Conservation (phyloP, 176 grass and related monocot genomes). For the Dendrocalamus sinicus region DNA sequence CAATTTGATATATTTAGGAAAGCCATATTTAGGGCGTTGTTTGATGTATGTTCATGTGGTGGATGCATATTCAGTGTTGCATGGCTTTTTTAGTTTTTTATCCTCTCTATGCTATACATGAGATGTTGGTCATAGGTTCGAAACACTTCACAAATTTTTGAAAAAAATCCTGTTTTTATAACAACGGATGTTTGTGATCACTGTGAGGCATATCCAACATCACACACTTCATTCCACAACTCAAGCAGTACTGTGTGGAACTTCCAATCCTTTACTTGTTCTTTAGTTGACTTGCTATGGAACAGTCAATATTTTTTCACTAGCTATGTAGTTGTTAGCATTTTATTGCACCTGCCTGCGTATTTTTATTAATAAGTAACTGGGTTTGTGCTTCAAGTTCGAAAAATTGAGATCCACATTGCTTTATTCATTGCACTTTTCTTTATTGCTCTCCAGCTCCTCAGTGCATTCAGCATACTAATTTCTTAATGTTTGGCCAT, state of each 20-base stretch:
- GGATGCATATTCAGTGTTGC: conserved; percentile 19
- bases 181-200: conserved; percentile 14
- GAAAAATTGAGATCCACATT: background rate
- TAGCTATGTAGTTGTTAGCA: conserved; percentile 19
- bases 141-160: background rate
- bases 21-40: conserved; percentile 12
- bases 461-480: conserved; percentile 11
- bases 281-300: conserved; percentile 25
- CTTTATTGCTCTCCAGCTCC: conserved; percentile 24
- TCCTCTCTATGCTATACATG: background rate
- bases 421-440: conserved; percentile 32
- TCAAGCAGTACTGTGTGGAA: background rate
- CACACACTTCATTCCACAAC: background rate
- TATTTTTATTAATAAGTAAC: conserved; percentile 18
- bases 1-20: conserved; percentile 11
- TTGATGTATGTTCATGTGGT: conserved; percentile 37
- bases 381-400: conserved; percentile 13
- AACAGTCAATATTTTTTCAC: conserved; percentile 28
- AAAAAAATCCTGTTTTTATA: conserved; percentile 1
- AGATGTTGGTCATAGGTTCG: conserved; percentile 22
- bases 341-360: background rate
- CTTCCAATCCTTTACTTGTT: background rate
- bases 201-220: background rate
- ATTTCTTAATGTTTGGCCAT: conserved; percentile 31
- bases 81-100: background rate